Conservation (phyloP, 2,329 filamentous ascomycete species). For the Drechmeria coniospora region DNA sequence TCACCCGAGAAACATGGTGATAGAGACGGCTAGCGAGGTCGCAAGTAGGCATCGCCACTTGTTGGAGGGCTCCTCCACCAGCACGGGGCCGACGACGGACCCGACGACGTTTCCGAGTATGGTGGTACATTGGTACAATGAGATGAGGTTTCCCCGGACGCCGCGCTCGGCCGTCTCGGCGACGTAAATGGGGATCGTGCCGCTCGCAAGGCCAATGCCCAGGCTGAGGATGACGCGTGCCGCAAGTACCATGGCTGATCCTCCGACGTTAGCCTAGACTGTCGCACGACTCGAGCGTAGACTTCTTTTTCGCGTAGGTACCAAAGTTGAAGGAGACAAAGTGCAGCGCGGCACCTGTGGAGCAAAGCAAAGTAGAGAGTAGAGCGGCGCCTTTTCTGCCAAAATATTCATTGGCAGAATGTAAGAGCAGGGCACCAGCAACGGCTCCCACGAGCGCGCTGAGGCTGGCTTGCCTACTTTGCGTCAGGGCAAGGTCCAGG, state of each 20-base stretch:
- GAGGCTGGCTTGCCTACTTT: conserved; percentile 53
- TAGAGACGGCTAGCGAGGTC: conserved; percentile 53
- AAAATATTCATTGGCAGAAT: conserved; percentile 50
- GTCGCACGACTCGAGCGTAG: neutral
- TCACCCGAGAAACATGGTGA: conserved; percentile 21
- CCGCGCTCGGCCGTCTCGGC: conserved; percentile 54
- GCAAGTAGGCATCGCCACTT: conserved; percentile 65
- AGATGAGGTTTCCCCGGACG: conserved; percentile 57
- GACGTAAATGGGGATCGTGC: conserved; percentile 61
- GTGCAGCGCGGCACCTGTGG: conserved; percentile 51
- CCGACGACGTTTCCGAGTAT: conserved; percentile 60
- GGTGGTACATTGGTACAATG: conserved; percentile 62
- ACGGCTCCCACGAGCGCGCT: conserved; percentile 60
- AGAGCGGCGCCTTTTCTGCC: conserved; percentile 55
- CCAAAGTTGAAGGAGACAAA: conserved; percentile 52
- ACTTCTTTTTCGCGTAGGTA: conserved; percentile 6
- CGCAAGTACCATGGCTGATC: conserved; percentile 47
- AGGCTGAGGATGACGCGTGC: conserved; percentile 53
- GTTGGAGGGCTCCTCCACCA: conserved; percentile 51
- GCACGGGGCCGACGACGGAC: conserved; percentile 58
- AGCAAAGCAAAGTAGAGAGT: conserved; percentile 54
- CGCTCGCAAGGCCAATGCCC: conserved; percentile 58
- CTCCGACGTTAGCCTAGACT: neutral
- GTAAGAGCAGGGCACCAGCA: conserved; percentile 51
- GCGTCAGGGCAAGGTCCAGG: conserved; percentile 34